Evolutionary conservation across 345 rosid species (phyloP), one percentile per base, ranked within the genome.

Genomic region (Pistacia integerrima): DNA sequence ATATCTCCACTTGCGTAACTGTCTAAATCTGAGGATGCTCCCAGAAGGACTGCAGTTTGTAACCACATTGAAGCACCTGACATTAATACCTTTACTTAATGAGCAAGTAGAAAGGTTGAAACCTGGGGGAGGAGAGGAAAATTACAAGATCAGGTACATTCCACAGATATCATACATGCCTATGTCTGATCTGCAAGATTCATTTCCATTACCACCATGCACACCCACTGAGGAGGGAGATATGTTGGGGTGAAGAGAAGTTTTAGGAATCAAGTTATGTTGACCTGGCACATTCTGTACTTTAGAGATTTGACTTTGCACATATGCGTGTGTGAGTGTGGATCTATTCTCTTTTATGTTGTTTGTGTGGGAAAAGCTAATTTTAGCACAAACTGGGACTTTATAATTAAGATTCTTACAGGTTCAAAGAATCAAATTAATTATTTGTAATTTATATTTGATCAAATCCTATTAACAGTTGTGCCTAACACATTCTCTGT

Each of bases 11-110:
- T 28, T 82, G 35, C 89, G 78, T 51, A 75, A 74, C 71, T 86
- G 87, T 74, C 64, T 18, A 62, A 8, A 52, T 14, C 75, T 78
- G 59, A 78, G 76, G 77, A 82, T 78, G 83, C 85, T 82, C 55
- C 84, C 85, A 12, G 89, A 86, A 69, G 87, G 84, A 36, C 67
- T 86, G 76, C 87, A 86, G 76, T 78, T 78, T 48, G 70, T 86
- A 62, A 78, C 84, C 38, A 79, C 84, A 62, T 46, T 84, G 75
- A 76, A 73, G 75, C 75, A 76, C 46, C 48, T 82, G 70, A 57
- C 73, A 56, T 48, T 84, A 77, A 44, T 81, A 73, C 83, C 87
- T 59, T 75, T 86, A 78, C 82, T 77, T 48, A 74, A 83, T 73
- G 85, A 80, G 38, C 84, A 70, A 64, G 75, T 54, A 14, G 79